Percentiles rank a stretch among this genome's conserved stretches.
Evolutionary conservation across 2,329 filamentous ascomycete genomes (phyloP).

Genomic region (Mollisiaceae sp.): DNA sequence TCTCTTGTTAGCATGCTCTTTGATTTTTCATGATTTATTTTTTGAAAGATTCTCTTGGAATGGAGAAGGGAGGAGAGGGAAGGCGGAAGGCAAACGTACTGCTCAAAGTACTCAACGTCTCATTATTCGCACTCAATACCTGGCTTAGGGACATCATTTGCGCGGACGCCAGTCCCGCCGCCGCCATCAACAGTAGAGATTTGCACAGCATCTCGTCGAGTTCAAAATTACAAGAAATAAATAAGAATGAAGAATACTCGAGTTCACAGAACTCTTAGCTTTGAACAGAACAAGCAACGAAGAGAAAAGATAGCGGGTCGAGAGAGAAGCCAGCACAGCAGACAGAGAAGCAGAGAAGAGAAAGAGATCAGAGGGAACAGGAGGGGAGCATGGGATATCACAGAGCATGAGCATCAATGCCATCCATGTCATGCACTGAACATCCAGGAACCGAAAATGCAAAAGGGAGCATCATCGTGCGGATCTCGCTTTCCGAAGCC

Average conservation of each 20-base stretch:
- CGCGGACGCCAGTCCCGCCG: not conserved
- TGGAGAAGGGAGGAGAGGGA: not conserved
- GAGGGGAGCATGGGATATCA: not conserved
- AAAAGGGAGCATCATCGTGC: slow-evolving; percentile 1
- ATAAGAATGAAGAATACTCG: not conserved
- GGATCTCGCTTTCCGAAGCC: not conserved
- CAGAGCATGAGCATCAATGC: not conserved
- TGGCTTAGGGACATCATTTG: slow-evolving; percentile 21
- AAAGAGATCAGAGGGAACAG: not conserved
- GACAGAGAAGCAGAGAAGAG: not conserved
- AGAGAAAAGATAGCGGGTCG: not conserved
- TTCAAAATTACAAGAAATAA: not conserved
- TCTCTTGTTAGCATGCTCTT: not conserved
- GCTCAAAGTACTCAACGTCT: slow-evolving; percentile 25
- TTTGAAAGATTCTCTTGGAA: not conserved
- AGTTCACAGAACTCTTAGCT: not conserved
- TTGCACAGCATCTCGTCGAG: not conserved
- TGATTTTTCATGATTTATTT: not conserved
- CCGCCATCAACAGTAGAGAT: not conserved
- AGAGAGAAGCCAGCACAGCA: not conserved
- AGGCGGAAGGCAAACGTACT: slow-evolving; percentile 16
- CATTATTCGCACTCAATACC: slow-evolving; percentile 22
- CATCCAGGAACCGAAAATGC: not conserved
- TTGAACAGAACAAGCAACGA: not conserved
- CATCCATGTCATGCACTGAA: not conserved